Evolutionary conservation across 1,284 basidiomycete genomes (phyloP).

Genomic region (Ceraceosorus bombacis): DNA sequence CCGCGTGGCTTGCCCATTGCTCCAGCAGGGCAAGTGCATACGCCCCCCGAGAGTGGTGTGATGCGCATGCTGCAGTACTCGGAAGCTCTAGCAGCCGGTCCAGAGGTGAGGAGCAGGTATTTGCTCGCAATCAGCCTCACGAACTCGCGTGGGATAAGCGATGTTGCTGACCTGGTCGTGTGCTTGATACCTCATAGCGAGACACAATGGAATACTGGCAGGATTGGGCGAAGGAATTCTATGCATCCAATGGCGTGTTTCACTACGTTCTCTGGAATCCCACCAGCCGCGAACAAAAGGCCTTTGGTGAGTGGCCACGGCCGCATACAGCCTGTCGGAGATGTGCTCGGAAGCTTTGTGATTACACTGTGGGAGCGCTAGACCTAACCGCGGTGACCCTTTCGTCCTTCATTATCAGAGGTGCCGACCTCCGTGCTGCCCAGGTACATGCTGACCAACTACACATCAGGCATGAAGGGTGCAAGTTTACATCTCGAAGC

Average conservation of each 20-base stretch:
- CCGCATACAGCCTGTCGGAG: no score
- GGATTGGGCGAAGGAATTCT: constrained; percentile 28
- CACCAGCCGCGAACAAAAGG: constrained; percentile 31
- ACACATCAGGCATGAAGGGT: constrained; percentile 23
- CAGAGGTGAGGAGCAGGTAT: neutral
- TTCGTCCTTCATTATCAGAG: neutral
- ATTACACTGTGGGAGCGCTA: neutral
- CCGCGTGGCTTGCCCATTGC: no score
- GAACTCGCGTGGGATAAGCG: neutral
- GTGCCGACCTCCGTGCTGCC: constrained; percentile 28
- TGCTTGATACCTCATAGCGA: no score
- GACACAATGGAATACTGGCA: constrained; percentile 23
- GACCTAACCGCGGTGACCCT: neutral
- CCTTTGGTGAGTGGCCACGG: constrained; percentile 13
- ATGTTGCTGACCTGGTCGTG: neutral
- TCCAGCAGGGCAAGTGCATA: neutral
- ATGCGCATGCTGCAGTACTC: constrained; percentile 1
- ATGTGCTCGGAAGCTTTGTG: no score
- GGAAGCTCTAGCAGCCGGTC: neutral
- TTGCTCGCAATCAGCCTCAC: neutral
- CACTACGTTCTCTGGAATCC: constrained; percentile 29
- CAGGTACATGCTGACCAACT: constrained; percentile 30
- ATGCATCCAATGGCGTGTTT: constrained; percentile 22
- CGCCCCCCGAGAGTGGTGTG: neutral
- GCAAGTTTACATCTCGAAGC: constrained; percentile 22